These are phyloP conservation scores for Allium sativum DNA, from an alignment of 106 monocot species.

Conservation along the genomic window DNA sequence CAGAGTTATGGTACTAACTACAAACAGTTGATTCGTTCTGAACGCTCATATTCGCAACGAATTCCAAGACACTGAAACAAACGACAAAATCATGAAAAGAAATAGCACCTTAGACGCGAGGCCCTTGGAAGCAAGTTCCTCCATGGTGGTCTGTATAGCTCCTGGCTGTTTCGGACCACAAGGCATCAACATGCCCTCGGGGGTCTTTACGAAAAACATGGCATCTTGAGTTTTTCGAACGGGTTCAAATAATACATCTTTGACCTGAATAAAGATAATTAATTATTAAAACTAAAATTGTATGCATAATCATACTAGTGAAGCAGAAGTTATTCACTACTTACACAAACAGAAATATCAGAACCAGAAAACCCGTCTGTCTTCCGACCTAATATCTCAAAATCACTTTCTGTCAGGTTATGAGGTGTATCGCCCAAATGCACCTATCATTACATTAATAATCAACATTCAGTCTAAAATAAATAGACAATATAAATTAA, in stretches of 20 bases:
- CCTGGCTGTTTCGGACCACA: constrained; percentile 55
- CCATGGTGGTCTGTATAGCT: constrained; percentile 66
- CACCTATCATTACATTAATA: constrained; percentile 25
- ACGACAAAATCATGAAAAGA: neutral
- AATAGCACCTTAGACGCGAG: constrained; percentile 40
- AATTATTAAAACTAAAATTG: neutral
- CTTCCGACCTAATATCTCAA: constrained; percentile 48
- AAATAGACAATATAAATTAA: neutral
- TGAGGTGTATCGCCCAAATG: constrained; percentile 78
- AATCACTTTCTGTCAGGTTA: constrained; percentile 63
- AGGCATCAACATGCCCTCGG: constrained; percentile 55
- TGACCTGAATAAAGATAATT: constrained; percentile 26
- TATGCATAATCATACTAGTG: too few relatives aligned
- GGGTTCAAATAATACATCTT: constrained; percentile 80
- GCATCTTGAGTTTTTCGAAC: constrained; percentile 84
- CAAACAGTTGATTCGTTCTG: too few relatives aligned
- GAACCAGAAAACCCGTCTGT: constrained; percentile 84
- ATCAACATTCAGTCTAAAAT: neutral
- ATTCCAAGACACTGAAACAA: too few relatives aligned
- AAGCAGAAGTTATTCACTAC: constrained; percentile 8
- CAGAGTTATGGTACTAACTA: too few relatives aligned
- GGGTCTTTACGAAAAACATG: constrained; percentile 53
- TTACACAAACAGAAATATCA: constrained; percentile 75
- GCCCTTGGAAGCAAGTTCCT: constrained; percentile 62
- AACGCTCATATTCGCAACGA: too few relatives aligned